Evolutionary conservation across 164 flowering plant genomes (phyloP).

Genomic region (Malania oleifera): DNA sequence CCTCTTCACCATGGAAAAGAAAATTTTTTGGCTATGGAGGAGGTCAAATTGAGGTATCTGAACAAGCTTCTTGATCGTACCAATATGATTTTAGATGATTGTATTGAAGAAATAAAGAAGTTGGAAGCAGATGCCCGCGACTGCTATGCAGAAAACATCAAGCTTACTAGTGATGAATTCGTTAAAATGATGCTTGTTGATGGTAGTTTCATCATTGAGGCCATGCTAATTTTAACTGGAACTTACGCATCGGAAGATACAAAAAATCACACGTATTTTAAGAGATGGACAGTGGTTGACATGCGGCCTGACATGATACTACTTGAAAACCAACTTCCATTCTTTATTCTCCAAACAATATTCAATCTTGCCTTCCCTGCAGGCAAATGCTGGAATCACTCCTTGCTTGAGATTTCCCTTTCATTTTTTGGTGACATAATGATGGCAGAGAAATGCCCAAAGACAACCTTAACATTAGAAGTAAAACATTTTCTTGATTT

Average conservation of each 20-base stretch:
- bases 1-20: slow-evolving; percentile 21
- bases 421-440: no score
- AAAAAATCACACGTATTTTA: no score
- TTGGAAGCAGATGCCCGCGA: slow-evolving; percentile 7
- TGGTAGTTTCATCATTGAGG: slow-evolving; percentile 29
- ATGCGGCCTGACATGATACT: slow-evolving; percentile 24
- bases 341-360: slow-evolving; percentile 10
- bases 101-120: neutral
- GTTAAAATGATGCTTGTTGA: slow-evolving; percentile 24
- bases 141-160: slow-evolving; percentile 9
- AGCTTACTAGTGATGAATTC: slow-evolving; percentile 8
- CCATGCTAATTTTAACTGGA: no score
- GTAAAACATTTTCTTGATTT: slow-evolving; percentile 16
- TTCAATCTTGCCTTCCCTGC: neutral
- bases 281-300: no score
- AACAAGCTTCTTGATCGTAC: neutral
- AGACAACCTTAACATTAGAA: no score
- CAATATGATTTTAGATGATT: neutral
- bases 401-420: no score
- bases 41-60: slow-evolving; percentile 18
- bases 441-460: no score
- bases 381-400: neutral
- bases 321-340: slow-evolving; percentile 35
- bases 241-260: no score
- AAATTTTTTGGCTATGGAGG: slow-evolving; percentile 15